These are phyloP conservation scores for Kurtzmaniella quercitrusa DNA, from an alignment of 1,139 yeast genomes.

Conservation along the genomic window DNA sequence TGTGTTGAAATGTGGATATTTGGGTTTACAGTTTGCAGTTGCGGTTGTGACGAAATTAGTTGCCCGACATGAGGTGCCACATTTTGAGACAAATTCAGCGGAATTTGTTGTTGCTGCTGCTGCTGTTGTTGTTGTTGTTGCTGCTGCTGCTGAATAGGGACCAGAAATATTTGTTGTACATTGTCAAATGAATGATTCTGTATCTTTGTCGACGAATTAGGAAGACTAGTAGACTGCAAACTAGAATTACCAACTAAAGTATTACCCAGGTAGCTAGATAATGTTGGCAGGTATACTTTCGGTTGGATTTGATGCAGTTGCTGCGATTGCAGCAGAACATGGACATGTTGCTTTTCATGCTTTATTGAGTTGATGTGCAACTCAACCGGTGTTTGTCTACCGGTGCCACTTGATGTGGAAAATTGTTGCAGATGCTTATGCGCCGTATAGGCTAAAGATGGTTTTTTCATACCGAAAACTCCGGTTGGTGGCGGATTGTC, in stretches of 20 bases:
- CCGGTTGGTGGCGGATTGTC: not conserved
- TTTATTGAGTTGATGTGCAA: not conserved
- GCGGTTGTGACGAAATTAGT: constrained; percentile 2
- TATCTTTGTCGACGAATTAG: not conserved
- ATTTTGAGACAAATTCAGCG: not conserved
- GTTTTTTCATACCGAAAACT: not conserved
- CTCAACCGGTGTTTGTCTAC: not conserved
- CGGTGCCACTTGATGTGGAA: not conserved
- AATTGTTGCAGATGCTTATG: constrained; percentile 5
- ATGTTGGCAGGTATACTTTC: not conserved
- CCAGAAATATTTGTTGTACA: not conserved
- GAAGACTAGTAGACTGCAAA: not conserved
- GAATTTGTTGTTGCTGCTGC: not conserved
- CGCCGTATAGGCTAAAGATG: constrained; percentile 3
- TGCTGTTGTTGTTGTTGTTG: not conserved
- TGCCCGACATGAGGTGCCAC: constrained; percentile 1
- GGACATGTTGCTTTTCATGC: not conserved
- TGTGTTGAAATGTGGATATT: not conserved
- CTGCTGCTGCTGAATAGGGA: not conserved
- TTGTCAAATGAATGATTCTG: not conserved
- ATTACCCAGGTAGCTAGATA: not conserved
- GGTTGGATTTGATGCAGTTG: not conserved
- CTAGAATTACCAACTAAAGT: not conserved
- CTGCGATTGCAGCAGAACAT: constrained; percentile 4
- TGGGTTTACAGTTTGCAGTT: not conserved